Base-by-base conservation (phyloP, 1,284 basidiomycete species). In the Moniliella sp. region DNA sequence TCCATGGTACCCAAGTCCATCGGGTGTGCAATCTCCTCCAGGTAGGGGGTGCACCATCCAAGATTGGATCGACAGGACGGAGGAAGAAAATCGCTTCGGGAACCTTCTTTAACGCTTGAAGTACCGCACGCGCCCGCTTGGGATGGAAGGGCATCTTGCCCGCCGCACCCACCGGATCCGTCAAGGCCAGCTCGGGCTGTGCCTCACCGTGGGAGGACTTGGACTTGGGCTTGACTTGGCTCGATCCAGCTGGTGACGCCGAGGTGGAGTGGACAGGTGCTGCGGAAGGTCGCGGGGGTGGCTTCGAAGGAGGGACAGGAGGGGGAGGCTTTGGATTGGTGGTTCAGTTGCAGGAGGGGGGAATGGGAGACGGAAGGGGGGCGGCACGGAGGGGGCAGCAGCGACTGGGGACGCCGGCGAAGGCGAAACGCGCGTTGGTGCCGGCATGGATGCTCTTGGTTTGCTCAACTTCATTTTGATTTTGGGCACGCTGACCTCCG, bases 1-100 rank as follows among this genome's bases (percentile, higher is more conserved):
- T 63, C 61, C 54, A 94, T 80, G 7, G 86, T 91, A 7, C 73
- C 73, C 34, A 94, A 74, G 63, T 97, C 86, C 83, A 94, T 97
- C 4, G 91, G 91, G 42, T 41, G 28, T 43, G 72, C 67, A 57
- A 99, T 93, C 64, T 94, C 91, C 7, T 91, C 74, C 37, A 78
- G 74, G 60, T 97, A 97, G 11, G 81, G n/a, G n/a, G 16, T 75
- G 81, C 62, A 78, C 78, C 31, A 64, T 48, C 56, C 27, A 25
- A 41, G 35, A 76, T 62, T 0, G 86, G 78, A 61, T 97, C 78
- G 10, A 97, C 88, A 1, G 88, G 83, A 12, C 69, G 67, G 25
- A 70, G 56, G 65, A 97, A 97, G 39, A 88, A 77, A 17, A 64
- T 60, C 9, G 75, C 72, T 48, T 80, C 75, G 1, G 74, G 70